Conservation (phyloP, 768 basidiomycete species). For the Coprinellus aureogranulatus region DNA sequence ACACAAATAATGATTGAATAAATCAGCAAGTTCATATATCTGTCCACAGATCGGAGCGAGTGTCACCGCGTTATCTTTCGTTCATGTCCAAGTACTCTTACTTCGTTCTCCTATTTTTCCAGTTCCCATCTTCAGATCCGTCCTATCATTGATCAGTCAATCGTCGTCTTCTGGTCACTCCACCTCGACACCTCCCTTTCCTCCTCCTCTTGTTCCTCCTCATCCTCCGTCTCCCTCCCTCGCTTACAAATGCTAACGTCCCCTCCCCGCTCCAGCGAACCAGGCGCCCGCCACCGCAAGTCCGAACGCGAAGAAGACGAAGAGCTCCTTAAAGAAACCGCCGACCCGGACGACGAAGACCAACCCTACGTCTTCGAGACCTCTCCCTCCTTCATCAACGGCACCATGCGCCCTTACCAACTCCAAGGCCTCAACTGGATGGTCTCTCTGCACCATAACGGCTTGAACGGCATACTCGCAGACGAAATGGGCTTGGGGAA, state of each 20-base stretch:
- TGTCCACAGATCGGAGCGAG: too few relatives aligned
- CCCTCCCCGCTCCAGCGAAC: too few relatives aligned
- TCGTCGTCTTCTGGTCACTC: constrained; percentile 22
- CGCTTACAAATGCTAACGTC: too few relatives aligned
- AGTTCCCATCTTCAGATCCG: background rate
- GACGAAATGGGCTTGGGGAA: constrained; percentile 99
- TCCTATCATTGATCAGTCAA: too few relatives aligned
- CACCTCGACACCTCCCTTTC: constrained; percentile 27
- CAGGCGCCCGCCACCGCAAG: constrained; percentile 81
- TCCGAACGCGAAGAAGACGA: constrained; percentile 99
- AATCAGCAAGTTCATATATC: background rate
- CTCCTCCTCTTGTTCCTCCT: too few relatives aligned
- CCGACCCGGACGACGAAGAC: constrained; percentile 70
- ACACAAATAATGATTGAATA: background rate
- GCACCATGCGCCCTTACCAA: constrained; percentile 90
- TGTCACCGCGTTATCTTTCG: too few relatives aligned
- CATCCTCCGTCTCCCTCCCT: too few relatives aligned
- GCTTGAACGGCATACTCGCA: constrained; percentile 93
- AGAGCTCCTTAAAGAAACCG: constrained; percentile 86
- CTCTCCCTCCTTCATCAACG: constrained; percentile 87
- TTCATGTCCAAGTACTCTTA: too few relatives aligned
- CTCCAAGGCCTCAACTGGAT: constrained; percentile 97
- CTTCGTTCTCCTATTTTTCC: too few relatives aligned
- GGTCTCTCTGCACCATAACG: constrained; percentile 94
- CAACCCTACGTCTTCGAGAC: constrained; percentile 94